phyloP scores from a whole-genome alignment of 306 rosid species.

The Canavalia ensiformis region DNA sequence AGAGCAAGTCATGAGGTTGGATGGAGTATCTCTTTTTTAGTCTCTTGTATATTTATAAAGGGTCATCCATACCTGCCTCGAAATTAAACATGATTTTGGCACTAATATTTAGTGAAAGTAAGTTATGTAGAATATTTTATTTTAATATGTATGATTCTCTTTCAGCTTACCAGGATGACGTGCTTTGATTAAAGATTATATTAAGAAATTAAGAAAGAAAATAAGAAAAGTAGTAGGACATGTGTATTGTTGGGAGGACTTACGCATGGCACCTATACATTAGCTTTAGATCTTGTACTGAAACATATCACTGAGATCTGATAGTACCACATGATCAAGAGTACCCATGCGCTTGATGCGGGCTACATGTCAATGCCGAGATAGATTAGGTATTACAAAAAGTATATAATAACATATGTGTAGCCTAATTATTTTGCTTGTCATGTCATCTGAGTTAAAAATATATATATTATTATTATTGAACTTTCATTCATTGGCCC shows the following conservation, averaged over 20 bases:
- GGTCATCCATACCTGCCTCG: background rate
- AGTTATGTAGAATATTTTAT: constrained; percentile 26
- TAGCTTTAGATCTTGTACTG: background rate
- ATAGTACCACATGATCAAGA: constrained; percentile 14
- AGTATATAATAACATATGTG: background rate
- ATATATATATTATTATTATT: background rate
- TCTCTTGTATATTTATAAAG: constrained; percentile 20
- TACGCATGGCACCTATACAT: constrained; percentile 39
- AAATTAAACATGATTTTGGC: constrained; percentile 38
- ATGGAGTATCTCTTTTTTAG: background rate
- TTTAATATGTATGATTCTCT: constrained; percentile 8
- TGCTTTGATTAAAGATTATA: constrained; percentile 30
- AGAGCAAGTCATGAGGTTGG: constrained; percentile 48
- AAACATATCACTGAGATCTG: constrained; percentile 23
- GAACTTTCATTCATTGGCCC: background rate
- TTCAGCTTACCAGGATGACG: constrained; percentile 25
- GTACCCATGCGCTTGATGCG: constrained; percentile 7
- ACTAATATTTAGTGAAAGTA: constrained; percentile 37
- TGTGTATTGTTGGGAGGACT: constrained; percentile 3
- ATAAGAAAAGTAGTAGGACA: constrained; percentile 40
- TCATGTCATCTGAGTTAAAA: background rate
- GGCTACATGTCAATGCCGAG: constrained; percentile 14
- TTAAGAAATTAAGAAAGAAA: constrained; percentile 25
- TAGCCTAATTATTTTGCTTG: background rate
- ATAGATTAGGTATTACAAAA: background rate